These are phyloP conservation scores for Paramyrothecium roridum DNA, from an alignment of 2,329 filamentous ascomycete genomes.

Conservation along the genomic window DNA sequence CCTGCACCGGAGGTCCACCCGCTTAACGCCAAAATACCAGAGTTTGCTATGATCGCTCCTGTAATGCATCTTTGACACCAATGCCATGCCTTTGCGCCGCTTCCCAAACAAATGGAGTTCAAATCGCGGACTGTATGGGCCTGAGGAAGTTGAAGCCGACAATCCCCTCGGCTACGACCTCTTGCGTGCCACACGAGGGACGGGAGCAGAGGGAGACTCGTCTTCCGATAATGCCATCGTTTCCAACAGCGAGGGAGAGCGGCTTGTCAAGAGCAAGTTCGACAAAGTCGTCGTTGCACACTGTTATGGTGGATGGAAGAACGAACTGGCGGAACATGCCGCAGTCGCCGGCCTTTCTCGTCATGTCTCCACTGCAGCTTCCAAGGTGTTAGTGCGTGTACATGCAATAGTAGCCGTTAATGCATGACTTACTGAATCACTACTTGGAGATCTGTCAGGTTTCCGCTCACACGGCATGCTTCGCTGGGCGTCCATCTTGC, in stretches of 20 bases:
- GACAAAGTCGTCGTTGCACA: constrained; percentile 14
- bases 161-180: constrained; percentile 44
- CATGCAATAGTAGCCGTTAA: background rate
- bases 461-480: constrained; percentile 6
- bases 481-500: constrained; percentile 33
- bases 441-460: constrained; percentile 25
- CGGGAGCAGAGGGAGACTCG: constrained; percentile 38
- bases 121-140: background rate
- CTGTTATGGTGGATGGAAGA: constrained; percentile 15
- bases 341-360: constrained; percentile 34
- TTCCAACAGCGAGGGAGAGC: constrained; percentile 40
- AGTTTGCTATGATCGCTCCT: no score
- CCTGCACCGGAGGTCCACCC: no score
- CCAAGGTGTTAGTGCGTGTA: constrained; percentile 5
- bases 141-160: constrained; percentile 42
- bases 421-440: constrained; percentile 40
- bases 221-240: constrained; percentile 45
- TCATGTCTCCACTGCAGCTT: constrained; percentile 41
- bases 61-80: no score
- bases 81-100: no score
- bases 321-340: constrained; percentile 37
- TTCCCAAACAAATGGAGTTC: no score
- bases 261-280: constrained; percentile 33
- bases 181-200: constrained; percentile 14
- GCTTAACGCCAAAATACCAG: no score